Base-by-base conservation (phyloP, 768 basidiomycete genomes). In the Naematelia encephala region DNA sequence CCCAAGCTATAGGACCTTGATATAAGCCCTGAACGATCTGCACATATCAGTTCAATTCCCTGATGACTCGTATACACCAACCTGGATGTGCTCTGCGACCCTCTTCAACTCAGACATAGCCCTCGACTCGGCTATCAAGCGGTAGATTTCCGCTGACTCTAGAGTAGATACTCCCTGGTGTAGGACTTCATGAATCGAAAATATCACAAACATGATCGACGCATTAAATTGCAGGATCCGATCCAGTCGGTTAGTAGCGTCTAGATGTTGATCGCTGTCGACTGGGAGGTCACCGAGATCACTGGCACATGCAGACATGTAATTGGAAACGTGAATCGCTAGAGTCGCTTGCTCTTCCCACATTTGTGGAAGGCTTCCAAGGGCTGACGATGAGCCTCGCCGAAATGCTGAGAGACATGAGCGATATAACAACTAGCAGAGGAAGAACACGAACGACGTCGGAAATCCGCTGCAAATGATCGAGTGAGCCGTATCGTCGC, bases 21-120 rank as follows among this genome's bases (percentile, higher is more conserved):
- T 23, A 22, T 27, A 50, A 14, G 5, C 48, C 2, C 21, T 50
- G 48, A 14, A 50, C 22, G 22, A 50, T 26, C 48, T 50, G 22
- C 48, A 47, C 16, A 47, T 19, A 47, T 8, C 48, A 25, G 22
- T 23, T 25, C 22, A 22, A 21, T 27, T 23, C 8, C 16, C 48
- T 5, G 8, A 29, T 4, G 45, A 11, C 44, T n/a, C 12, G 22
- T 14, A 19, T 8, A 3, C 21, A 48, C 55, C 12, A 11, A 57
- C 55, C 55, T 48, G 45, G 25, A 57, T 48, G 28, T 47, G 27
- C 46, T 28, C 45, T 3, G 55, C 55, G 23, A 57, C 43, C n/a
- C 46, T 16, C 29, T 57, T 57, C 13, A 57, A 45, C 45, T 57
- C 45, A 4, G 13, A 4, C 23, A 16, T 44, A 14, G 55, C 55